Evolutionary conservation across 169 alveolate species (phyloP).

Genomic region (Plasmodium gaboni): DNA sequence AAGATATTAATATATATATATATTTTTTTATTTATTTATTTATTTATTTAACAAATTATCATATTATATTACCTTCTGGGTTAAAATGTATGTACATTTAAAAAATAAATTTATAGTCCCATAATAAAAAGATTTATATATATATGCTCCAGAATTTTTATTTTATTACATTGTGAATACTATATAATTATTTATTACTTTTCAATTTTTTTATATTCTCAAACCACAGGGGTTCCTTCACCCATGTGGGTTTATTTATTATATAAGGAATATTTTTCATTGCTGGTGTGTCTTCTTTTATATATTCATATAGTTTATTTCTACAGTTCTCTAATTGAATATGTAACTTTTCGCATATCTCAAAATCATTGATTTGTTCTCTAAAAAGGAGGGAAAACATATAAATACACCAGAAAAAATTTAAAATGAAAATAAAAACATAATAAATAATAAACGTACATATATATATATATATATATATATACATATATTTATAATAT

Average conservation of each 20-base stretch:
- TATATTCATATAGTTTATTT: conserved; percentile 73
- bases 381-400: conserved; percentile 3
- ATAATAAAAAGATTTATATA: too few species aligned
- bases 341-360: conserved; percentile 77
- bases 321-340: conserved; percentile 74
- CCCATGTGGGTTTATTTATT: conserved; percentile 64
- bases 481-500: background rate
- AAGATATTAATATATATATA: too few species aligned
- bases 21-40: too few species aligned
- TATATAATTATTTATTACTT: background rate
- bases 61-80: too few species aligned
- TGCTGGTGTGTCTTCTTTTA: conserved; percentile 75
- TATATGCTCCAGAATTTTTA: too few species aligned
- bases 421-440: background rate
- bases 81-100: too few species aligned
- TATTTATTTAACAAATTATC: too few species aligned
- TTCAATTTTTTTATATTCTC: conserved; percentile 46
- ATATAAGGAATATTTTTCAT: conserved; percentile 69
- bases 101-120: too few species aligned
- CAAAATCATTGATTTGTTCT: conserved; percentile 76
- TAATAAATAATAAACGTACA: conserved; percentile 15
- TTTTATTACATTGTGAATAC: too few species aligned
- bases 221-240: conserved; percentile 70
- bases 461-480: background rate
- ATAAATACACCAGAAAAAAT: background rate